Conservation (phyloP, 176 grass and related monocot species). For the Musa troglodytarum region DNA sequence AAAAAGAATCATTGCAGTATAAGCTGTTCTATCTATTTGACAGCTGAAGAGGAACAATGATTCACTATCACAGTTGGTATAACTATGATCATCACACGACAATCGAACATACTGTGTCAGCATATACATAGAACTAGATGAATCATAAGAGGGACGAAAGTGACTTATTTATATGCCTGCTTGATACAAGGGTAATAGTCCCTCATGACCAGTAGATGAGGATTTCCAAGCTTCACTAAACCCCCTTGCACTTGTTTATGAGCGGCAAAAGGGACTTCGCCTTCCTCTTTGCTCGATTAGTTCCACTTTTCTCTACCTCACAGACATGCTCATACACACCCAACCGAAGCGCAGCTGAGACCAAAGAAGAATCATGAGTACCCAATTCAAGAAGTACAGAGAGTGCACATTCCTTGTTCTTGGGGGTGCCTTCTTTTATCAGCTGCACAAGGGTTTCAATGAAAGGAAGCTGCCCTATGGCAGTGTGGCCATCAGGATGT, state of each 20-base stretch:
- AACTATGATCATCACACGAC: too few species aligned
- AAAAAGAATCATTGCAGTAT: too few species aligned
- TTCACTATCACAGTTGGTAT: too few species aligned
- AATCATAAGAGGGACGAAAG: too few species aligned
- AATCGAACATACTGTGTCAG: too few species aligned
- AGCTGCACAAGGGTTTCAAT: conserved; percentile 35
- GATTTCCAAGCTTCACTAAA: not conserved
- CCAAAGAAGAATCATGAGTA: conserved; percentile 25
- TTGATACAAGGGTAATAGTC: too few species aligned
- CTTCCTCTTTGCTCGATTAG: conserved; percentile 55
- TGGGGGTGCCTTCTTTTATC: conserved; percentile 45
- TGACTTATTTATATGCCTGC: too few species aligned
- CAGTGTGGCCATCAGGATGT: conserved; percentile 19
- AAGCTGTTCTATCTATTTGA: too few species aligned
- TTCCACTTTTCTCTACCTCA: conserved; percentile 34
- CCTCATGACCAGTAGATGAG: too few species aligned
- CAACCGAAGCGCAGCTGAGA: conserved; percentile 23
- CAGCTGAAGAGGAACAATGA: too few species aligned
- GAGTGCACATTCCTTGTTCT: conserved; percentile 72
- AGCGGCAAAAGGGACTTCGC: conserved; percentile 53
- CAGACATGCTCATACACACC: conserved; percentile 31
- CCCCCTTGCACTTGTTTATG: conserved; percentile 12
- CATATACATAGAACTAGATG: too few species aligned
- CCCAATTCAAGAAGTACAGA: conserved; percentile 58
- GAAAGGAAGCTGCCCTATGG: conserved; percentile 26